These are phyloP conservation scores for Hypoxylon sp. DNA, from an alignment of 2,329 filamentous ascomycete genomes.

Conservation along the genomic window DNA sequence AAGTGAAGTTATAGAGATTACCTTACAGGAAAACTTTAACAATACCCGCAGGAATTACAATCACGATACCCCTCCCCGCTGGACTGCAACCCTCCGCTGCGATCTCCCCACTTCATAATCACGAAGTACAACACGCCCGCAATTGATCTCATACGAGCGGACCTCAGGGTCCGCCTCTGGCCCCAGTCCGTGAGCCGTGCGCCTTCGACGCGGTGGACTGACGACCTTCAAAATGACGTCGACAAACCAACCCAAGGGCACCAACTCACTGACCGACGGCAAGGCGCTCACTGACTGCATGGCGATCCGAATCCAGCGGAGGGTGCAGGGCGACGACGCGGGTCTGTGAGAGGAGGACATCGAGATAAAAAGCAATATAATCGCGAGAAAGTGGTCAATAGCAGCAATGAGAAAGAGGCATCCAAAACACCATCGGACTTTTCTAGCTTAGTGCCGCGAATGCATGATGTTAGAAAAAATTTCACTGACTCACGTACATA, in stretches of 20 bases:
- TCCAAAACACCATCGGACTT: slow-evolving; percentile 16
- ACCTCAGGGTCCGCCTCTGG: slow-evolving; percentile 27
- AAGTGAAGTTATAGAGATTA: neutral
- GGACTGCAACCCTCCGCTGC: slow-evolving; percentile 45
- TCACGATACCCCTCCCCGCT: slow-evolving; percentile 57
- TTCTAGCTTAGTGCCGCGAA: slow-evolving; percentile 27
- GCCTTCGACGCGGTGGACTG: slow-evolving; percentile 39
- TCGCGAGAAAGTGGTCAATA: slow-evolving; percentile 52
- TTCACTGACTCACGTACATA: neutral
- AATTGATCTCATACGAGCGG: slow-evolving; percentile 46
- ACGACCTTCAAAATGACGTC: slow-evolving; percentile 51
- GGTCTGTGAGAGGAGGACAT: slow-evolving; percentile 48
- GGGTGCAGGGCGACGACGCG: slow-evolving; percentile 28
- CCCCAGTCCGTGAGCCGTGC: slow-evolving; percentile 35
- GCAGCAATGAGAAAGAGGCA: slow-evolving; percentile 51
- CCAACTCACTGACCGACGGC: slow-evolving; percentile 50
- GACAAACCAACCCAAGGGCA: slow-evolving; percentile 47
- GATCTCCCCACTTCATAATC: slow-evolving; percentile 62
- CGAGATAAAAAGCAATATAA: slow-evolving; percentile 50
- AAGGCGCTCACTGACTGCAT: slow-evolving; percentile 49
- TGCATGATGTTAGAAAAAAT: neutral
- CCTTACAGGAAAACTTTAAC: neutral
- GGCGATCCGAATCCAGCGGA: slow-evolving; percentile 42
- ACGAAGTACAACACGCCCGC: slow-evolving; percentile 56
- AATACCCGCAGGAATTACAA: slow-evolving; percentile 57